Conservation (phyloP, 179 eudicot species). For the Patellifolia procumbens region DNA sequence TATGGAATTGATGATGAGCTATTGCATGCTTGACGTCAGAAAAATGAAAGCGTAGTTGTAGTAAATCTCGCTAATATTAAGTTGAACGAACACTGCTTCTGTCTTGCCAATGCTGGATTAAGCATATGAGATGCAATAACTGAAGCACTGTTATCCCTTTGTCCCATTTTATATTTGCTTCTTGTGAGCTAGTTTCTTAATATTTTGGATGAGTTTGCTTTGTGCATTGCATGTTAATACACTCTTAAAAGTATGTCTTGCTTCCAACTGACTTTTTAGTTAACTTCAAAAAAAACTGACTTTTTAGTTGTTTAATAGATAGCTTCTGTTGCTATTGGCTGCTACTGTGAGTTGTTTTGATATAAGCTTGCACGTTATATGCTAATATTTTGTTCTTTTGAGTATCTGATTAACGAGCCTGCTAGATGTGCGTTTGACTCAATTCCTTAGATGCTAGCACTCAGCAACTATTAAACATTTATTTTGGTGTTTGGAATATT, state of each 20-base stretch:
- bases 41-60: background rate
- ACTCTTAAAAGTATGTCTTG: background rate
- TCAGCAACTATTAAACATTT: background rate
- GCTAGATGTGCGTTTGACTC: no score
- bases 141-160: background rate
- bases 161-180: background rate
- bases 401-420: background rate
- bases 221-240: background rate
- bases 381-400: no score
- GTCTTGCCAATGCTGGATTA: background rate
- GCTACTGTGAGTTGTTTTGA: background rate
- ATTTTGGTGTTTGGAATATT: constrained; percentile 1
- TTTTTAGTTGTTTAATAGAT: background rate
- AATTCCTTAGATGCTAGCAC: no score
- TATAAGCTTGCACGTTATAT: no score
- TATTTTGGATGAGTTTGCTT: no score
- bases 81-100: background rate
- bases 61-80: background rate
- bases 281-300: no score
- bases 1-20: background rate
- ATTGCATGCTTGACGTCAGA: background rate
- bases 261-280: background rate
- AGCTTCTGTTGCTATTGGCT: background rate
- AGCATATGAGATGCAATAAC: background rate
- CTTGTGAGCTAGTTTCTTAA: background rate